phyloP scores from a whole-genome alignment of 2,329 filamentous ascomycete species.

The Madurella mycetomatis region DNA sequence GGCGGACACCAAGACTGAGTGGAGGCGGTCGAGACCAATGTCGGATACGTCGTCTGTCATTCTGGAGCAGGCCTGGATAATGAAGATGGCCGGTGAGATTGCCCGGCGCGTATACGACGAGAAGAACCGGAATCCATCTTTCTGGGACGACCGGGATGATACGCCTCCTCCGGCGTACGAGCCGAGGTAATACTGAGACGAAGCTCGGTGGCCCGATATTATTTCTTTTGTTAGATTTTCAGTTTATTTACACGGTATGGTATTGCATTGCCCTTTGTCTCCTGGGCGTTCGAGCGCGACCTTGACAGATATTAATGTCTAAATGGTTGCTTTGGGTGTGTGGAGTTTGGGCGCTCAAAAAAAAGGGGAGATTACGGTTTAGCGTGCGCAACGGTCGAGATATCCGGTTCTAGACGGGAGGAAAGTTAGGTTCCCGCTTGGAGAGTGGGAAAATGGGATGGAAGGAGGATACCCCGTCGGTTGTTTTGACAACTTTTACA shows the following conservation, averaged over 20 bases:
- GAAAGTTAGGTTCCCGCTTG: not conserved
- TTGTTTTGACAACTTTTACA: not conserved
- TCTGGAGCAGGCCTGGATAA: conserved; percentile 78
- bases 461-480: not conserved
- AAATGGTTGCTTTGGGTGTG: conserved; percentile 9
- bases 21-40: conserved; percentile 31
- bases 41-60: conserved; percentile 57
- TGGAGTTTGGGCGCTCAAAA: conserved; percentile 11
- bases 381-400: not conserved
- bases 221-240: conserved; percentile 14
- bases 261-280: not conserved
- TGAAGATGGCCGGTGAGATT: conserved; percentile 92
- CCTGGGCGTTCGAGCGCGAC: conserved; percentile 5
- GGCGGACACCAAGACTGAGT: conserved; percentile 28
- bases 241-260: not conserved
- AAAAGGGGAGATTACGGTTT: not conserved
- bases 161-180: conserved; percentile 60
- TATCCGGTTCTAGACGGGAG: not conserved
- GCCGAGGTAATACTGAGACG: conserved; percentile 30
- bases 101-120: conserved; percentile 83
- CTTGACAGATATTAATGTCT: conserved; percentile 13
- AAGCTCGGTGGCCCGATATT: not conserved
- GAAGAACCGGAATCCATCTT: conserved; percentile 55
- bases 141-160: conserved; percentile 54
- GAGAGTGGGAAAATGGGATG: not conserved